Evolutionary conservation across 2,329 filamentous ascomycete genomes (phyloP).

Genomic region (Calonectria pseudoturangicola): DNA sequence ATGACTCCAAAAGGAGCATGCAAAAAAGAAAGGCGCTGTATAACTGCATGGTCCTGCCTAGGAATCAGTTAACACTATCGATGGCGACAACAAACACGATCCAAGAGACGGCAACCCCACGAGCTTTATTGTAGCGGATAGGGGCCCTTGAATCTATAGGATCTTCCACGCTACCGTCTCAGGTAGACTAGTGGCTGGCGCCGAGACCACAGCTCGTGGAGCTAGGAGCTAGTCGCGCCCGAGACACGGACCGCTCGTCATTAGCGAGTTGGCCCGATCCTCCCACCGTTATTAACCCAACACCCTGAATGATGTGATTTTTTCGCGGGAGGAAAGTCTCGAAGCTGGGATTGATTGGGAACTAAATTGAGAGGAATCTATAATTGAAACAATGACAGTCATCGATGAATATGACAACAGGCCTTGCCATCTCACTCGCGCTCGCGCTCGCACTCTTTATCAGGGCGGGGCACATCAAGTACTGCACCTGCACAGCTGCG

Average conservation of each 20-base stretch:
- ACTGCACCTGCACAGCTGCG: no score
- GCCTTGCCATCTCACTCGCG: no score
- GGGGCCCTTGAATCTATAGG: conserved; percentile 1
- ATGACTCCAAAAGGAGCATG: background rate
- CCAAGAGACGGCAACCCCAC: background rate
- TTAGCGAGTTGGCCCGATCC: background rate
- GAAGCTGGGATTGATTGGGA: no score
- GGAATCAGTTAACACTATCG: background rate
- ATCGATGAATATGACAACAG: no score
- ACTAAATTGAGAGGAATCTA: no score
- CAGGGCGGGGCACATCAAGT: no score
- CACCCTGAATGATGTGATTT: no score
- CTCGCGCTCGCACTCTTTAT: no score
- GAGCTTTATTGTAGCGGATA: conserved; percentile 9
- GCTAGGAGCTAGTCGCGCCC: background rate
- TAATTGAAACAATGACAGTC: no score
- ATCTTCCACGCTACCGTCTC: conserved; percentile 7
- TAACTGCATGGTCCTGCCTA: conserved; percentile 8
- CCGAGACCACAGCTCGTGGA: background rate
- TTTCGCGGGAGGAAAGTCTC: no score
- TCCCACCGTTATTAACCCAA: no score
- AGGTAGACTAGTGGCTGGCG: background rate
- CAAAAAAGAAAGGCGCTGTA: background rate
- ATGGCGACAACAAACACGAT: background rate
- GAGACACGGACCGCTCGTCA: background rate